These are phyloP conservation scores for Acmispon strigosus DNA, from an alignment of 306 rosid genomes.

Conservation along the genomic window DNA sequence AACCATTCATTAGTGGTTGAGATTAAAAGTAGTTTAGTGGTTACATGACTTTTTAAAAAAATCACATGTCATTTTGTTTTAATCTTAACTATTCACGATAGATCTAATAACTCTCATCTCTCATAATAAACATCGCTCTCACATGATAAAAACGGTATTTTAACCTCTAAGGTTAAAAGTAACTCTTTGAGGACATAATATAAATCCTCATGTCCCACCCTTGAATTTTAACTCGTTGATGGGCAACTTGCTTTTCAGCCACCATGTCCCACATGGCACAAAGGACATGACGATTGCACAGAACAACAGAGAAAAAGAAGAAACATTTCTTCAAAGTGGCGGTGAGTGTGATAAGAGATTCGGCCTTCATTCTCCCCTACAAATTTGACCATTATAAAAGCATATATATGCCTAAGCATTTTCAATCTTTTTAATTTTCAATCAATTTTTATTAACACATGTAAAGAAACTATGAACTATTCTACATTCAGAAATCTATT, in stretches of 20 bases:
- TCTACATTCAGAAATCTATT: too few species aligned
- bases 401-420: not conserved
- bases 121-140: too few species aligned
- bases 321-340: conserved; percentile 13
- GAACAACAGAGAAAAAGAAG: not conserved
- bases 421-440: not conserved
- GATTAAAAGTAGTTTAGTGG: too few species aligned
- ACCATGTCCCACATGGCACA: conserved; percentile 34
- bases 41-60: too few species aligned
- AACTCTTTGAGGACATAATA: too few species aligned
- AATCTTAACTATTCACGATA: too few species aligned
- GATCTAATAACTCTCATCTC: too few species aligned
- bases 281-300: conserved; percentile 18
- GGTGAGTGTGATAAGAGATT: conserved; percentile 13
- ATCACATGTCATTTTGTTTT: too few species aligned
- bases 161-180: too few species aligned
- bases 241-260: conserved; percentile 21
- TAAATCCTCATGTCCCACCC: conserved; percentile 9
- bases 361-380: not conserved
- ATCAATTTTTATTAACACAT: not conserved
- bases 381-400: conserved; percentile 11
- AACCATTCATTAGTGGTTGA: too few species aligned
- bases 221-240: conserved; percentile 19
- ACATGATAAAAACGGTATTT: too few species aligned
- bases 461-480: not conserved